phyloP scores from a whole-genome alignment of 1,284 basidiomycete genomes.

The Athelia psychrophila region DNA sequence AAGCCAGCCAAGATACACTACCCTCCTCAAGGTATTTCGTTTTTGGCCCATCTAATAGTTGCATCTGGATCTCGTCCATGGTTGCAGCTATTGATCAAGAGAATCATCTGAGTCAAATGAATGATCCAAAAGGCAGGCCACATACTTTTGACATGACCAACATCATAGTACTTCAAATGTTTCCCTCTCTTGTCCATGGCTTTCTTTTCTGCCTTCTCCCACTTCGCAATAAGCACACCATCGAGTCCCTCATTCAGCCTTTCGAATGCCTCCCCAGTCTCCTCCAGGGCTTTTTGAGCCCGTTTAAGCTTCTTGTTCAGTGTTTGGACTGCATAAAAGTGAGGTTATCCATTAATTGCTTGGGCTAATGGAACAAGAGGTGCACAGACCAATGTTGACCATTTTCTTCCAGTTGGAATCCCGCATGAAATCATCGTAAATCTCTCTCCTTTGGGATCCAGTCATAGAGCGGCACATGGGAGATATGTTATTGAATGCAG shows the following conservation, averaged over 20 bases:
- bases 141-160: too few species aligned
- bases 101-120: too few species aligned
- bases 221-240: too few species aligned
- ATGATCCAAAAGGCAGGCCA: too few species aligned
- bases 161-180: neutral
- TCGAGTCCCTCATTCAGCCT: too few species aligned
- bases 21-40: neutral
- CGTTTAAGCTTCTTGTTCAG: too few species aligned
- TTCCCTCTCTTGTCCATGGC: neutral
- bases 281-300: too few species aligned
- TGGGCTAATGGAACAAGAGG: too few species aligned
- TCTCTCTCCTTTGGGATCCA: conserved; percentile 8
- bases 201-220: neutral
- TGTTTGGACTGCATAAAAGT: too few species aligned
- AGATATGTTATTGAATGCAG: conserved; percentile 13
- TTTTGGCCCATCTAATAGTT: neutral
- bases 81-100: too few species aligned
- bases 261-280: too few species aligned
- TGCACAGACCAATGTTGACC: neutral
- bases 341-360: too few species aligned
- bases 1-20: neutral
- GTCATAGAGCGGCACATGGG: conserved; percentile 12
- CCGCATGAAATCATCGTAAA: conserved; percentile 13
- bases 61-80: neutral
- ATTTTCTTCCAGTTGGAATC: conserved; percentile 15